Conservation (phyloP, 1,284 basidiomycete genomes). For the Exobasidium rhododendri region DNA sequence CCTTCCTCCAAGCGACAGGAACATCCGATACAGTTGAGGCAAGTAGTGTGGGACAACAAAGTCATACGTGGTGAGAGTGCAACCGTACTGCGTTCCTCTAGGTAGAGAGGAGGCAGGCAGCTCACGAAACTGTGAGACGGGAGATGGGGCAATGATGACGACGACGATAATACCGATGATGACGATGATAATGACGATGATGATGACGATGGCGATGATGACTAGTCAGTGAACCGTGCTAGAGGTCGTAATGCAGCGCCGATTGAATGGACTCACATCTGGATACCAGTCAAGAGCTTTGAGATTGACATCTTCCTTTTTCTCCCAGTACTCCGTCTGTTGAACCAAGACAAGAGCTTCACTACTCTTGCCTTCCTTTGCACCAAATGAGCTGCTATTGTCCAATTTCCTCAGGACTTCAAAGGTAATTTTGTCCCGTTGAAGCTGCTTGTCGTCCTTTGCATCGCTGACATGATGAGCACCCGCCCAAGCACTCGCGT, state of each 20-base stretch:
- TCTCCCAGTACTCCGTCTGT: slow-evolving; percentile 35
- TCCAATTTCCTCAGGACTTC: slow-evolving; percentile 15
- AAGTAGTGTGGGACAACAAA: slow-evolving; percentile 44
- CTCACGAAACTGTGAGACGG: not conserved
- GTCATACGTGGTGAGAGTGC: slow-evolving; percentile 35
- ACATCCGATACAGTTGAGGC: slow-evolving; percentile 24
- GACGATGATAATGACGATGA: too few species aligned
- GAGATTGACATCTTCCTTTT: not conserved
- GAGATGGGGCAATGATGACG: too few species aligned
- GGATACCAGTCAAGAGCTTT: slow-evolving; percentile 37
- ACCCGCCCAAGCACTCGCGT: slow-evolving; percentile 19
- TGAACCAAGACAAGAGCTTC: slow-evolving; percentile 12
- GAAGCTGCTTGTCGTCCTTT: slow-evolving; percentile 4
- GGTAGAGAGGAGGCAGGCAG: slow-evolving; percentile 18
- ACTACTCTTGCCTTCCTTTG: not conserved
- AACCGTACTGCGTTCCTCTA: slow-evolving; percentile 20
- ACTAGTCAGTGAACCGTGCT: too few species aligned
- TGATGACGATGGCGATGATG: too few species aligned
- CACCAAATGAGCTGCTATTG: not conserved
- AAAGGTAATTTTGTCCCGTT: not conserved
- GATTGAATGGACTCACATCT: slow-evolving; percentile 22
- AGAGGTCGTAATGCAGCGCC: too few species aligned
- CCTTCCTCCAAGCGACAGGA: slow-evolving; percentile 32
- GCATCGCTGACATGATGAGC: slow-evolving; percentile 20
- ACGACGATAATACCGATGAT: too few species aligned